phyloP scores from a whole-genome alignment of 768 basidiomycete genomes.

The Lactarius psammicola region DNA sequence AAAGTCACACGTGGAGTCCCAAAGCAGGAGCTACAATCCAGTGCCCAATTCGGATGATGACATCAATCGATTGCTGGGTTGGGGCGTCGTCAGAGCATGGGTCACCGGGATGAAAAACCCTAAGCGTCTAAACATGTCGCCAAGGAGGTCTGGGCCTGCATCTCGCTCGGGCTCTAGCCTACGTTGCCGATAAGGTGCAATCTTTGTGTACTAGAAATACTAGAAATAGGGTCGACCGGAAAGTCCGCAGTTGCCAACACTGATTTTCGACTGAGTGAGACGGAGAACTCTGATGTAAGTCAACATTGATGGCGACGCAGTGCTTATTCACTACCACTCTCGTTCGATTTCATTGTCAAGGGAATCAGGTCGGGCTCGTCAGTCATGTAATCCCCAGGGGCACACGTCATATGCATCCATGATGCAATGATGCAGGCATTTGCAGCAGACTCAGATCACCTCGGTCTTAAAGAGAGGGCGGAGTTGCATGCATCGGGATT shows the following conservation, averaged over 20 bases:
- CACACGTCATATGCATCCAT: neutral
- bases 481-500: slow-evolving; percentile 16
- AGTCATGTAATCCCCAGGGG: slow-evolving; percentile 7
- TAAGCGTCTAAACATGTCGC: slow-evolving; percentile 14
- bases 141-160: slow-evolving; percentile 13
- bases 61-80: slow-evolving; percentile 10
- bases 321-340: slow-evolving; percentile 1
- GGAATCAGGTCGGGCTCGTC: neutral
- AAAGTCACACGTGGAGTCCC: neutral
- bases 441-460: slow-evolving; percentile 7
- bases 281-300: neutral
- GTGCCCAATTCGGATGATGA: slow-evolving; percentile 5
- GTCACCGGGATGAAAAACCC: slow-evolving; percentile 4
- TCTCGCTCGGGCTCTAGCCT: slow-evolving; percentile 1
- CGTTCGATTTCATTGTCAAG: slow-evolving; percentile 10
- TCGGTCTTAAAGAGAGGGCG: slow-evolving; percentile 10
- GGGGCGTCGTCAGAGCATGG: neutral
- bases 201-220: neutral
- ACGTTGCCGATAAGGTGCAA: neutral
- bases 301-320: neutral
- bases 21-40: slow-evolving; percentile 7
- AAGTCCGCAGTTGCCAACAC: neutral
- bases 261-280: neutral
- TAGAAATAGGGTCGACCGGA: neutral
- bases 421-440: no score